Evolutionary conservation across 2,329 filamentous ascomycete genomes (phyloP).

Genomic region (Coniochaeta prunicola): DNA sequence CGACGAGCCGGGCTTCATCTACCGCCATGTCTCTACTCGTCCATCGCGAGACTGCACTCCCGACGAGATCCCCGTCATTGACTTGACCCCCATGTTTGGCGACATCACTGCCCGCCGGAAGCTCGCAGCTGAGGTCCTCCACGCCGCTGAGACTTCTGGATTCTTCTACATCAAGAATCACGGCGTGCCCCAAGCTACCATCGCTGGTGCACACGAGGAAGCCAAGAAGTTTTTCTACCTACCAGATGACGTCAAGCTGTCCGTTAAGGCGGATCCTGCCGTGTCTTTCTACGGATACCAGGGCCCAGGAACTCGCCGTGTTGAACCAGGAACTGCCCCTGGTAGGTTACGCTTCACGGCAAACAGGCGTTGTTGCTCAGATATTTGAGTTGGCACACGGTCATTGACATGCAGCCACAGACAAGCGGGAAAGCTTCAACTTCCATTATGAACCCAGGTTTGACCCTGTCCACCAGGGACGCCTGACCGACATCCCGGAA

Average conservation of each 20-base stretch:
- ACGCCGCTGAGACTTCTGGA: constrained; percentile 2
- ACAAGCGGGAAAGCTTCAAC: constrained; percentile 2
- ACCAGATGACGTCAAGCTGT: background rate
- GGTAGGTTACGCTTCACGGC: background rate
- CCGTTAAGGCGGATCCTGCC: background rate
- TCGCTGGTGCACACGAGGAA: background rate
- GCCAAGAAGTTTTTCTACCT: constrained; percentile 1
- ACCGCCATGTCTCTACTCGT: background rate
- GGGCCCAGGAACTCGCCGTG: background rate
- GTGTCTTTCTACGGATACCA: constrained; percentile 4
- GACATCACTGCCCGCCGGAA: background rate
- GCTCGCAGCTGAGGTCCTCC: background rate
- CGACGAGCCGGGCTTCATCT: background rate
- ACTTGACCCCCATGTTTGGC: background rate
- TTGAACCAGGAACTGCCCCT: background rate
- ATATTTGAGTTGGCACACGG: background rate
- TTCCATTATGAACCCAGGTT: constrained; percentile 2
- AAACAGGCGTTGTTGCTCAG: background rate
- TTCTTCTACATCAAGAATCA: constrained; percentile 6
- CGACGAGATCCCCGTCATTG: constrained; percentile 2
- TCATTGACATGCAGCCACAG: background rate
- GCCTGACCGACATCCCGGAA: background rate
- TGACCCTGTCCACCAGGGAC: background rate
- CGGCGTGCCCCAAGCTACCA: background rate
- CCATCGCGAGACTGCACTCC: background rate